Evolutionary conservation across 805 yeast genomes (phyloP).

Genomic region (Kurtzmaniella fragi): DNA sequence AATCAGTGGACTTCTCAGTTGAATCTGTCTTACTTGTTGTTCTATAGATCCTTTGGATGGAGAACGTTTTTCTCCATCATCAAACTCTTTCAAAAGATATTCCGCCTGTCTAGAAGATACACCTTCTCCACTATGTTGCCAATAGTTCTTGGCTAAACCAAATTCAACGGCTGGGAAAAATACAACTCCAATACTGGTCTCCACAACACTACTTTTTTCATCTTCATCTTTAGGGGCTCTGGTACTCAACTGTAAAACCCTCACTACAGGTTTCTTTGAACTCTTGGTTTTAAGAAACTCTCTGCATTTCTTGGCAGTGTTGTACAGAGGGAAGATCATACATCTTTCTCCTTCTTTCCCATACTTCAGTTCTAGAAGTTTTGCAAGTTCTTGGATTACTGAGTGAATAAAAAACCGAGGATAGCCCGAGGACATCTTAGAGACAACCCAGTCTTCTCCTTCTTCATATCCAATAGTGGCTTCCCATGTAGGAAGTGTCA

Average conservation of each 20-base stretch:
- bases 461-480: conserved; percentile 91
- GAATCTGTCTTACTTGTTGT: conserved; percentile 29
- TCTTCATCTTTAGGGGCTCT: conserved; percentile 57
- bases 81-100: conserved; percentile 65
- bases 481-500: conserved; percentile 92
- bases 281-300: conserved; percentile 57
- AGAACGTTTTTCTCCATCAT: conserved; percentile 6
- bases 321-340: conserved; percentile 72
- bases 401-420: conserved; percentile 78
- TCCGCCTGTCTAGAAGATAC: conserved; percentile 87
- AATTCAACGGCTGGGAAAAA: conserved; percentile 61
- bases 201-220: conserved; percentile 56
- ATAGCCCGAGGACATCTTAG: conserved; percentile 79
- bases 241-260: conserved; percentile 71
- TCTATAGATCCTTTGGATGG: conserved; percentile 13
- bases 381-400: conserved; percentile 52
- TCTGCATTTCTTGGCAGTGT: conserved; percentile 79
- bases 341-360: conserved; percentile 76
- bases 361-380: conserved; percentile 56
- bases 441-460: conserved; percentile 76
- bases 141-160: conserved; percentile 72
- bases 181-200: conserved; percentile 72
- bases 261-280: conserved; percentile 29
- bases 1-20: conserved; percentile 28
- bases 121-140: conserved; percentile 99